A percentile compares a stretch with the other conserved stretches of the same genome.
phyloP scores from a whole-genome alignment of 768 basidiomycete species.

The Pisolithus orientalis region DNA sequence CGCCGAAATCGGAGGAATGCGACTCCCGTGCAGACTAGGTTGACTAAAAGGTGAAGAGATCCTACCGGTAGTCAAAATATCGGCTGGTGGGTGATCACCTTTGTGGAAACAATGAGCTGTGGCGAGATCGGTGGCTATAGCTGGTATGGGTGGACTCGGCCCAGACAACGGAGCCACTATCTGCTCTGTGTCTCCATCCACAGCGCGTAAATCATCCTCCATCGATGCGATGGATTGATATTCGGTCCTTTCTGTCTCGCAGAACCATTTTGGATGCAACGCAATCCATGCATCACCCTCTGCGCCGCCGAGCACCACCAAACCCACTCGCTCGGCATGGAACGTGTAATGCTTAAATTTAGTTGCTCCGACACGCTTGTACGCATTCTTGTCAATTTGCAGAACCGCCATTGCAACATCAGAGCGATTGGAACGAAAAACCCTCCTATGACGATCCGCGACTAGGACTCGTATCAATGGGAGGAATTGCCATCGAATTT shows the following conservation, averaged over 20 bases:
- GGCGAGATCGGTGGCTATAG: constrained; percentile 1
- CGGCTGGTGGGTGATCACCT: not conserved
- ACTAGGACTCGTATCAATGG: constrained; percentile 20
- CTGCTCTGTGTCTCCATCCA: not conserved
- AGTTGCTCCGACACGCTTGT: constrained; percentile 20
- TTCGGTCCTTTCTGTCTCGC: not conserved
- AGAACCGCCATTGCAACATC: constrained; percentile 30
- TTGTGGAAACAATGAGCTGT: constrained; percentile 4
- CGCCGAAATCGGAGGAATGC: not conserved
- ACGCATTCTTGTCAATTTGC: constrained; percentile 19
- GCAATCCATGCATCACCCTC: constrained; percentile 19
- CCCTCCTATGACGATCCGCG: constrained; percentile 23
- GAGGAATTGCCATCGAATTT: constrained; percentile 24
- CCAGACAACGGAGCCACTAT: not conserved
- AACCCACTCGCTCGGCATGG: constrained; percentile 20
- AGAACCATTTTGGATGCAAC: constrained; percentile 21
- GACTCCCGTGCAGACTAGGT: not conserved
- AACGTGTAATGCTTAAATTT: constrained; percentile 22
- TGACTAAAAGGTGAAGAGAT: not conserved
- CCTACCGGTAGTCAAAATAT: not conserved
- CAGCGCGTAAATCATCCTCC: not conserved
- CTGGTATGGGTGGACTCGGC: not conserved
- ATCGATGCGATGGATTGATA: not conserved
- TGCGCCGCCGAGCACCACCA: constrained; percentile 18
- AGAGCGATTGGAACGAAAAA: constrained; percentile 32